Percentiles rank a stretch among this genome's conserved stretches.
Evolutionary conservation across 2,329 filamentous ascomycete species (phyloP).

Genomic region (Blastomyces percursus): DNA sequence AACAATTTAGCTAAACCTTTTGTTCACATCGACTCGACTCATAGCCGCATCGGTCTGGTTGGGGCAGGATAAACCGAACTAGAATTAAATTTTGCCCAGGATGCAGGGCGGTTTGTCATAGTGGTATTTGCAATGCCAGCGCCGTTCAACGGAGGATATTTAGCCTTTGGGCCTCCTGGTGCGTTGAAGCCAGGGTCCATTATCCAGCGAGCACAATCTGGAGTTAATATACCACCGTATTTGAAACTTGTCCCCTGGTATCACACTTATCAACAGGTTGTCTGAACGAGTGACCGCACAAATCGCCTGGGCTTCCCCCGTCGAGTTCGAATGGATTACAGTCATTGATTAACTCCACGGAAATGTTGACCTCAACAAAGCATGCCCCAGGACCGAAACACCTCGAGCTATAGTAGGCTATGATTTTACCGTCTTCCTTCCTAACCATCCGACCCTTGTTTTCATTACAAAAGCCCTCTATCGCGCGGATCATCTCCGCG

Average conservation of each 20-base stretch:
- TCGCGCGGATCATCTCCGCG: not conserved
- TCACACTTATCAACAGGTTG: conserved; percentile 4
- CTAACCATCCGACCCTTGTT: not conserved
- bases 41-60: not conserved
- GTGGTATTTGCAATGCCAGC: not conserved
- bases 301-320: not conserved
- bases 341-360: not conserved
- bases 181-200: not conserved
- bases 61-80: not conserved
- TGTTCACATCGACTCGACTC: not conserved
- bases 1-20: too few relatives aligned
- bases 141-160: not conserved
- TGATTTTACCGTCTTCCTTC: not conserved
- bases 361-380: not conserved
- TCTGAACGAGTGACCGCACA: not conserved
- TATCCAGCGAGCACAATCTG: conserved; percentile 1
- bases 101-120: not conserved
- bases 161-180: not conserved
- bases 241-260: not conserved
- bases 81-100: not conserved
- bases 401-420: not conserved
- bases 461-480: not conserved
- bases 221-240: not conserved
- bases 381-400: not conserved
- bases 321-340: not conserved